These are phyloP conservation scores for Diplosphaera chodatii DNA, from an alignment of 139 green algal species.

Conservation along the genomic window DNA sequence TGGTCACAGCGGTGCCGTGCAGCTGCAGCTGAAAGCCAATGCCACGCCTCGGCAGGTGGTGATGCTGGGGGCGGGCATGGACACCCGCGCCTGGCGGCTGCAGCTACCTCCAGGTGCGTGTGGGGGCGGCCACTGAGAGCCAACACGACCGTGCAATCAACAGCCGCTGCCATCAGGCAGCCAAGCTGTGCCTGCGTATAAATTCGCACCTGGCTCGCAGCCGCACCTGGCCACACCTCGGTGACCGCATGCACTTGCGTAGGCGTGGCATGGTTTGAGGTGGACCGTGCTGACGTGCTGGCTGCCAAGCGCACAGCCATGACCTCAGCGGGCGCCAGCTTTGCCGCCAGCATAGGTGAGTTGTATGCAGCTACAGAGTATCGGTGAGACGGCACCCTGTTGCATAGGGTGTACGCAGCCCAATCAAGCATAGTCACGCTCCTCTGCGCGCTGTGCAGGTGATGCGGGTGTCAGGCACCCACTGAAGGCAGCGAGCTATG, in stretches of 20 bases:
- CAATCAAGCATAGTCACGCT: too few species aligned
- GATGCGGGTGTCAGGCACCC: neutral
- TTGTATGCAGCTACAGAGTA: too few species aligned
- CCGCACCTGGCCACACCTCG: too few species aligned
- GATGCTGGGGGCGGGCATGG: constrained; percentile 5
- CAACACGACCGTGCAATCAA: too few species aligned
- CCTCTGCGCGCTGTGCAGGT: too few species aligned
- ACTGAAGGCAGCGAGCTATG: neutral
- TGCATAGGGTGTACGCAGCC: too few species aligned
- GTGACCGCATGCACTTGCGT: too few species aligned
- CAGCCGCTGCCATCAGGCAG: too few species aligned
- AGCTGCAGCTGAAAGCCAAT: neutral
- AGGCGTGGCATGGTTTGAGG: constrained; percentile 4
- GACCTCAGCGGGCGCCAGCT: neutral
- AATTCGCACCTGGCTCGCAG: too few species aligned
- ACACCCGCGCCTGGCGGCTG: constrained; percentile 6
- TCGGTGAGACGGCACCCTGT: too few species aligned
- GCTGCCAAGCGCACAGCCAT: neutral
- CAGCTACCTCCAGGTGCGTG: neutral
- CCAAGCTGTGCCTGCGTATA: too few species aligned
- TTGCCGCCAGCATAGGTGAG: neutral
- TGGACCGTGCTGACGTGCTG: constrained; percentile 5
- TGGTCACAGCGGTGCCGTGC: neutral
- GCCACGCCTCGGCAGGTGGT: neutral
- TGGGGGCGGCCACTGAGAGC: too few species aligned